Evolutionary conservation across 768 basidiomycete species (phyloP).

Genomic region (Amanita jacksonii): DNA sequence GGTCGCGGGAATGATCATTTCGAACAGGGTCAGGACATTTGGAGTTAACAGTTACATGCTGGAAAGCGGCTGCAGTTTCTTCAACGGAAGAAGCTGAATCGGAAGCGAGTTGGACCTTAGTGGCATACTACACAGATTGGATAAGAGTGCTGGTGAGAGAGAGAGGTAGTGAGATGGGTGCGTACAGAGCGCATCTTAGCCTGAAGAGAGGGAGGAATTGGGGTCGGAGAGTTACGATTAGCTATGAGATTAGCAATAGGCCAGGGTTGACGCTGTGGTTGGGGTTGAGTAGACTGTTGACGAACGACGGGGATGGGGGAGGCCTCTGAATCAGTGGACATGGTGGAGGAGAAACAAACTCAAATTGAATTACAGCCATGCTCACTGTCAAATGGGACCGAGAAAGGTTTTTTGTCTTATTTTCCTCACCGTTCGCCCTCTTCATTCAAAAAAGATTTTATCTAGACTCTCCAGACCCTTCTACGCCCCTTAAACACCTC

Average conservation of each 20-base stretch:
- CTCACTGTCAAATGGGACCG: slow-evolving; percentile 38
- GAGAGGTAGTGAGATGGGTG: slow-evolving; percentile 5
- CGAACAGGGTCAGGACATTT: slow-evolving; percentile 9
- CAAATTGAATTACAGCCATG: slow-evolving; percentile 19
- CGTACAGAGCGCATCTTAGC: slow-evolving; percentile 88
- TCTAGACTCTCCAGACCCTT: slow-evolving; percentile 45
- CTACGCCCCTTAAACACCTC: slow-evolving; percentile 49
- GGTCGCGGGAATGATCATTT: slow-evolving; percentile 16
- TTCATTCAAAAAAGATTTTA: slow-evolving; percentile 24
- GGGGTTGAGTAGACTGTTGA: slow-evolving; percentile 16
- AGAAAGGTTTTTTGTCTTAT: slow-evolving; percentile 20
- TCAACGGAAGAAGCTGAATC: slow-evolving; percentile 20
- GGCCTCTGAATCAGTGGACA: slow-evolving; percentile 12
- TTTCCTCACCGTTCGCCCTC: slow-evolving; percentile 2
- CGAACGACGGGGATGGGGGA: slow-evolving; percentile 12
- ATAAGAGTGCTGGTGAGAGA: slow-evolving; percentile 4
- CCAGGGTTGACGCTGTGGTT: slow-evolving; percentile 13
- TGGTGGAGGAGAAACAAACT: slow-evolving; percentile 10
- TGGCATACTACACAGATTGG: slow-evolving; percentile 6
- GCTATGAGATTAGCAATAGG: slow-evolving; percentile 35
- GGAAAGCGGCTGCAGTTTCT: slow-evolving; percentile 29
- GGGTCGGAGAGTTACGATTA: slow-evolving; percentile 20
- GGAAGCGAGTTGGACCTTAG: slow-evolving; percentile 15
- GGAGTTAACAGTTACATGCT: slow-evolving; percentile 30
- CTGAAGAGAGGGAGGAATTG: slow-evolving; percentile 83